Base-by-base conservation (phyloP, 2,329 filamentous ascomycete species). In the Pseudocercospora eumusae region DNA sequence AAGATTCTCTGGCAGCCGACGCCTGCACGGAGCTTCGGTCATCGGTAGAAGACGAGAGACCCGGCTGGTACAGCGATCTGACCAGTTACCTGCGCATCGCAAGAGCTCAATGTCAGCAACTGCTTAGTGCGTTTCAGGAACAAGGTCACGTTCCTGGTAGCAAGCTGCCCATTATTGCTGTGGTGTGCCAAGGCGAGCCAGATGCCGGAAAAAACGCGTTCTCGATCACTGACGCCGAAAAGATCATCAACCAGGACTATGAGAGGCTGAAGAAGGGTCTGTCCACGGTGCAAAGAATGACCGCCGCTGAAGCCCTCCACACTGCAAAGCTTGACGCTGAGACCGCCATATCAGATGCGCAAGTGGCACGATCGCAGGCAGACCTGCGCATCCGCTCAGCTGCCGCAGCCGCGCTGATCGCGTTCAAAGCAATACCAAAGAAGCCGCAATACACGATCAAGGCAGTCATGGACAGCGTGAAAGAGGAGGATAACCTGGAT, bases 381-480 rank as follows among this genome's bases (percentile, higher is more conserved):
- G 95, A 99, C 75, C 81, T 92, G 56, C 89, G 95, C 40, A 89
- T 99, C 74, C 88, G 88, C 74, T 91, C 95, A 15, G 90, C 91
- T 6, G 91, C 92, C 20, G 92, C 93, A 10, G 92, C 91, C 66
- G 93, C 93, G 10, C 79, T 98, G 60, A 90, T 99, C 54, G 89
- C 92, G n/a, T 88, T 98, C 78, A 86, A 88, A 61, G 84, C 90
- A 28, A 83, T 97, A 9, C 93, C 96, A 0, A 98, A 96, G 84
- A 98, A 96, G 75, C 92, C 93, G 9, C 92, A 91, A 64, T 86
- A 88, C 18, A 86, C 96, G 11, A 99, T 99, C 78, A 97, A 96
- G 78, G 91, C 88, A 2, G 90, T 99, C 77, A 99, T 99, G 95
- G 95, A 99, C 75, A 98, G 93, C 71, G 86, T 99, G 73, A 99